A percentile compares a stretch with the other conserved stretches of the same genome.
Conservation (phyloP, 2,329 filamentous ascomycete genomes). For the Aspergillus thermomutatus region DNA sequence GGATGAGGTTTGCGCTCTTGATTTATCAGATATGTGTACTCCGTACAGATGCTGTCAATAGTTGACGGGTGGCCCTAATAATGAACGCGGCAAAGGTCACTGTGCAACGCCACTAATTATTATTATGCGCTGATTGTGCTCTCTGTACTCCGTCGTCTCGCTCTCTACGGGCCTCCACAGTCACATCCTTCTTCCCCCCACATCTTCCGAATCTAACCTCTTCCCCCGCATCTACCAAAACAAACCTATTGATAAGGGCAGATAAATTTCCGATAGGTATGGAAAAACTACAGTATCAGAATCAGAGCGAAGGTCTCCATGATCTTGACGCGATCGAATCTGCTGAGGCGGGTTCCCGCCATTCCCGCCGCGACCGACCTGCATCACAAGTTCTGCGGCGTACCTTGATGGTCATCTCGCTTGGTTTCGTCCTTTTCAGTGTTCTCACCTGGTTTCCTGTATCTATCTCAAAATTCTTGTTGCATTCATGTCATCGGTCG, state of each 20-base stretch:
- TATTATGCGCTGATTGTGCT: not conserved
- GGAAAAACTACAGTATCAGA: constrained; percentile 8
- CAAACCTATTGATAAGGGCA: not conserved
- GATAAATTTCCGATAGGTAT: constrained; percentile 1
- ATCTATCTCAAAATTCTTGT: constrained; percentile 1
- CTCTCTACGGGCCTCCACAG: not conserved
- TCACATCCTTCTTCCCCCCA: not conserved
- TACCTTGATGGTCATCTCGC: constrained; percentile 6
- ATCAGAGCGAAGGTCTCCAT: not conserved
- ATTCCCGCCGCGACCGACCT: not conserved
- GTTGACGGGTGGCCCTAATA: too few relatives aligned
- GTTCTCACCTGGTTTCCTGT: constrained; percentile 9
- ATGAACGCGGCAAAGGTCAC: not conserved
- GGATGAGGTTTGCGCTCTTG: not conserved
- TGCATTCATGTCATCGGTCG: constrained; percentile 6
- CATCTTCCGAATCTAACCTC: not conserved
- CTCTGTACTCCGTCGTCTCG: not conserved
- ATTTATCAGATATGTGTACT: not conserved
- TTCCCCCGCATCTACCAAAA: not conserved
- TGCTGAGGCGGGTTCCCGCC: constrained; percentile 5
- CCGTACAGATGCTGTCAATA: not conserved
- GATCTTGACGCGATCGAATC: constrained; percentile 5
- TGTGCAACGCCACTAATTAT: not conserved
- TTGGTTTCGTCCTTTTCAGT: constrained; percentile 10
- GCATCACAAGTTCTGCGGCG: not conserved